These are phyloP conservation scores for Pythium plurisporium DNA, from an alignment of 352 stramenopile genomes.

Conservation along the genomic window DNA sequence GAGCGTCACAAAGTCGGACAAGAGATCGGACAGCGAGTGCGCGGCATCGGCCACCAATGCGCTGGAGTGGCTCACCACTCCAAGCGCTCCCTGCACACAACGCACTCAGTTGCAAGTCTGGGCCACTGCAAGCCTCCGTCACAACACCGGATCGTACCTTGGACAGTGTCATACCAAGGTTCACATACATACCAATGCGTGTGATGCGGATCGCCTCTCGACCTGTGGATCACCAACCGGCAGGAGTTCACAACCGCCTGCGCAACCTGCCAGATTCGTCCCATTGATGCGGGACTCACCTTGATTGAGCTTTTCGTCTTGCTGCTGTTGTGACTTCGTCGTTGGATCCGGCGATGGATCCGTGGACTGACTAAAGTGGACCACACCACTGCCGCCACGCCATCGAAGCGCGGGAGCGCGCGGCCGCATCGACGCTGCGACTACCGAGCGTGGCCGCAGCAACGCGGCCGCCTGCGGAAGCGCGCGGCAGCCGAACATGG, in stretches of 20 bases:
- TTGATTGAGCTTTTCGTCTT: conserved; percentile 16
- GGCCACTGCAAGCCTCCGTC: background rate
- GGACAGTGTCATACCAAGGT: conserved; percentile 86
- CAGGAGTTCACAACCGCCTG: no score
- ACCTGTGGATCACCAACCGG: no score
- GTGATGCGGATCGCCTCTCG: conserved; percentile 86
- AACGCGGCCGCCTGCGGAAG: background rate
- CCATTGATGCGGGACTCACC: no score
- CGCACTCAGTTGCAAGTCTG: background rate
- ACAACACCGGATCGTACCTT: conserved; percentile 77
- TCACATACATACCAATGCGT: conserved; percentile 90
- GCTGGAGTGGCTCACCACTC: conserved; percentile 78
- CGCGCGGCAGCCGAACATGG: conserved; percentile 4
- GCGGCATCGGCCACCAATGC: conserved; percentile 94
- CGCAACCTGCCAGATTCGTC: background rate
- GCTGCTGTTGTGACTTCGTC: background rate
- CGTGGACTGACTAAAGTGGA: conserved; percentile 8
- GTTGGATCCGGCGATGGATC: background rate
- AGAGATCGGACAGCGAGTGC: conserved; percentile 94
- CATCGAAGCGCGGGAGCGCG: conserved; percentile 3
- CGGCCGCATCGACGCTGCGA: no score
- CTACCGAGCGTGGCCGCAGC: background rate
- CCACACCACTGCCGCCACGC: conserved; percentile 6
- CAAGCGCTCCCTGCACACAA: conserved; percentile 50
- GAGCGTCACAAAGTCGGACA: conserved; percentile 96